Evolutionary conservation across 2,329 filamentous ascomycete species (phyloP), one percentile per base, ranked within the genome.

Genomic region (Volutella citrinella): DNA sequence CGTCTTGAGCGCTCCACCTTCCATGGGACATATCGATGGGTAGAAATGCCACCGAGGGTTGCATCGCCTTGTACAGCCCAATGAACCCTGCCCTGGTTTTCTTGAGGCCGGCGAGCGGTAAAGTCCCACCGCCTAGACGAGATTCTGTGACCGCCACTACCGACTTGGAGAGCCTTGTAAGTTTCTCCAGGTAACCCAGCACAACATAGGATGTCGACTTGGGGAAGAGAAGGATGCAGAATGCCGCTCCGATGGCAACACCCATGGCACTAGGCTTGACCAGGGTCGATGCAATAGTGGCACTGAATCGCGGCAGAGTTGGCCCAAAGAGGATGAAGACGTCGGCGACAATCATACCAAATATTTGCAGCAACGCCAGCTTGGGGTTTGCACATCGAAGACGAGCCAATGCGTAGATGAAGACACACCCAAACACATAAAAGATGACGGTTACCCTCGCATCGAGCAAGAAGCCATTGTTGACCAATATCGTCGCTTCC

Each of bases 391-490:
- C 54, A 8, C 62, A 65, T 14, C 70, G 61, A 9, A 74, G 24
- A 2, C 70, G 65, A 2, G 69, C 58, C 32, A 61, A 5, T 0
- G 58, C 43, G 38, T 74, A 74, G 24, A 74, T 62, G 30, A 74
- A 67, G 5, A 64, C 15, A 35, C 60, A 64, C 4, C 61, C 55
- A 49, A 74, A 54, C 27, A 54, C 50, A 22, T 51, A 62, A 25
- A 49, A 60, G 3, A 63, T 52, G 4, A 56, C 61, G 0, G 66
- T 64, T 0, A 73, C 65, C 5, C 68, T 61, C 5, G 65, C 52
- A 45, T 74, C 69, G 1, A 74, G 61, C 64, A 73, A 65, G 36
- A 60, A 65, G 1, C 70, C 70, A 5, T 68, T 48, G 25, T 61
- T 64, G 6, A 73, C 38, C 4, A 71, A 46, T 5, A 54, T 36